Conservation (phyloP, 345 rosid genomes). For the Heritiera littoralis region DNA sequence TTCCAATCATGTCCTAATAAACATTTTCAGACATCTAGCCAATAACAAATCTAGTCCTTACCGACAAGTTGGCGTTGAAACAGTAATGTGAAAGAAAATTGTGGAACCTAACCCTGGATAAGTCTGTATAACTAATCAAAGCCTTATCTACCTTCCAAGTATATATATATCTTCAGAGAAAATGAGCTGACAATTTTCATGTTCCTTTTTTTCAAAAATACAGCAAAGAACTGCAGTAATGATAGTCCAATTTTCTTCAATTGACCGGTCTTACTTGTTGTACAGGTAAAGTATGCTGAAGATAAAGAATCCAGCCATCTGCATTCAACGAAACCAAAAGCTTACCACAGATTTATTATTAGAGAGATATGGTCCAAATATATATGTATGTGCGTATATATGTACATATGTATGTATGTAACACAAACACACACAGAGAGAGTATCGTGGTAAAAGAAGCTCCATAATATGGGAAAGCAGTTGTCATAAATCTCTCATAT, state of each 20-base stretch:
- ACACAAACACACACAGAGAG: neutral
- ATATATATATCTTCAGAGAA: neutral
- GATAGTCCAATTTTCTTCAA: conserved; percentile 17
- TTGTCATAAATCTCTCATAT: conserved; percentile 65
- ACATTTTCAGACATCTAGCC: neutral
- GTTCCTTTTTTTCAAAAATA: conserved; percentile 6
- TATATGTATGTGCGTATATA: neutral
- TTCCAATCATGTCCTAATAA: neutral
- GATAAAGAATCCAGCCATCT: conserved; percentile 80
- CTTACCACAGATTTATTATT: neutral
- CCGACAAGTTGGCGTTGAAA: neutral
- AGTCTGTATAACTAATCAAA: neutral
- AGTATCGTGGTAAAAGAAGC: conserved; percentile 64
- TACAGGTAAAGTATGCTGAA: conserved; percentile 66
- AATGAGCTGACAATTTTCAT: neutral
- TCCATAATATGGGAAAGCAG: conserved; percentile 69
- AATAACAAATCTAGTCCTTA: neutral
- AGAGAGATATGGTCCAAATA: neutral
- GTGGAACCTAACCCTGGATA: neutral
- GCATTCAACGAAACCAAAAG: conserved; percentile 25
- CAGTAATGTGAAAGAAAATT: neutral
- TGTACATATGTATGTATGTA: neutral
- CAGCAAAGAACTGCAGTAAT: neutral
- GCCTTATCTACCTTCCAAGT: neutral
- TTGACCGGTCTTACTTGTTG: conserved; percentile 46